A percentile compares a stretch with the other conserved stretches of the same genome.
Evolutionary conservation across 2,329 filamentous ascomycete genomes (phyloP).

Genomic region (Orbilia brochopaga): DNA sequence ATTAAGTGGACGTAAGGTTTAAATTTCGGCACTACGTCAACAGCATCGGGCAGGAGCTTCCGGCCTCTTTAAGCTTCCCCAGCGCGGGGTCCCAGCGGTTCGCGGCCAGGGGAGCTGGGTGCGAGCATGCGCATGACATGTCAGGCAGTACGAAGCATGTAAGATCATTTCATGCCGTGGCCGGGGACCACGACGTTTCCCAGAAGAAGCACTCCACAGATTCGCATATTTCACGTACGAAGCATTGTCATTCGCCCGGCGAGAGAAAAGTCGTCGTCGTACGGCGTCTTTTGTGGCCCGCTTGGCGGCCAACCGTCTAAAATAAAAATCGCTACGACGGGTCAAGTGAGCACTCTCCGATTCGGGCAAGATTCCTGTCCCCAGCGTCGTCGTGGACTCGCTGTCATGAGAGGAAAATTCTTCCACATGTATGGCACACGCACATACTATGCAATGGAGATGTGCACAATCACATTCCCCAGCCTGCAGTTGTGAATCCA

Average conservation of each 20-base stretch:
- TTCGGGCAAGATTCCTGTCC: conserved; percentile 39
- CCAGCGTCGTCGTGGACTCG: not conserved
- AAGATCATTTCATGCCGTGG: not conserved
- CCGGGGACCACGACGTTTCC: not conserved
- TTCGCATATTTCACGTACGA: not conserved
- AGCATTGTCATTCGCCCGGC: not conserved
- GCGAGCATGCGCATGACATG: not conserved
- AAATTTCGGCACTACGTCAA: not conserved
- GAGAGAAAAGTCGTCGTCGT: not conserved
- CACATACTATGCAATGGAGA: too few relatives aligned
- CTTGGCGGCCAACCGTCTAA: not conserved
- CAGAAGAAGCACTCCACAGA: not conserved
- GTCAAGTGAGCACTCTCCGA: conserved; percentile 48
- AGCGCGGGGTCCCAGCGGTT: not conserved
- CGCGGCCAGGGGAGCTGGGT: not conserved
- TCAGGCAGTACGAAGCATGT: not conserved
- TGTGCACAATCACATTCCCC: not conserved
- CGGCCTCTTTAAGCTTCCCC: conserved; percentile 4
- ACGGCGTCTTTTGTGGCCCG: not conserved
- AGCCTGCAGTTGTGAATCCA: not conserved
- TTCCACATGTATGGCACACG: conserved; percentile 1
- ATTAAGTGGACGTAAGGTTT: not conserved
- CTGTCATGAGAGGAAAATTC: conserved; percentile 8
- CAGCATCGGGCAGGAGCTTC: conserved; percentile 1
- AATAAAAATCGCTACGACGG: conserved; percentile 2